Percentiles rank a stretch among this genome's conserved stretches.
Evolutionary conservation across 345 rosid genomes (phyloP).

Genomic region (Odontarrhena argentea): DNA sequence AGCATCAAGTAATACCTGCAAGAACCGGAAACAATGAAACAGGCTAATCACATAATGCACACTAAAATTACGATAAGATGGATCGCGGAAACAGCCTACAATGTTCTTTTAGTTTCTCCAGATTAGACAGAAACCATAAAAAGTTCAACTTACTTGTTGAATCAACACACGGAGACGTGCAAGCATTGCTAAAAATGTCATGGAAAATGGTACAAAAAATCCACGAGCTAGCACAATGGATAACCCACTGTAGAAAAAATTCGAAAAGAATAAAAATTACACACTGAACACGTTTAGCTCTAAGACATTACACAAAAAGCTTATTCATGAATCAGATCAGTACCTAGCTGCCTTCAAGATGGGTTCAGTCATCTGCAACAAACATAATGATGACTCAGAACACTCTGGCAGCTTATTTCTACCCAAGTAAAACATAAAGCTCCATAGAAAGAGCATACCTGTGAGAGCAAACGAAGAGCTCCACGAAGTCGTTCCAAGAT

Average conservation of each 20-base stretch:
- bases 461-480: conserved; percentile 74
- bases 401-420: conserved; percentile 12
- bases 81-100: neutral
- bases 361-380: conserved; percentile 86
- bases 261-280: neutral
- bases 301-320: conserved; percentile 4
- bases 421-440: neutral
- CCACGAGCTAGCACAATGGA: conserved; percentile 79
- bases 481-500: conserved; percentile 80
- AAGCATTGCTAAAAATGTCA: conserved; percentile 74
- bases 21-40: neutral
- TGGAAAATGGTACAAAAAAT: conserved; percentile 77
- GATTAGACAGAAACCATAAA: neutral
- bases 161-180: conserved; percentile 83
- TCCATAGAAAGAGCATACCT: conserved; percentile 42
- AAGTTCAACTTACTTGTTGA: conserved; percentile 72
- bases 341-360: conserved; percentile 89
- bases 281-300: neutral
- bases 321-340: neutral
- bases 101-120: neutral
- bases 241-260: conserved; percentile 52
- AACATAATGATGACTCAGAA: conserved; percentile 23
- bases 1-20: conserved; percentile 74
- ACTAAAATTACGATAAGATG: conserved; percentile 9
- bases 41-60: neutral